Conservation (phyloP, 2,329 filamentous ascomycete species). For the Ampelomyces quisqualis region DNA sequence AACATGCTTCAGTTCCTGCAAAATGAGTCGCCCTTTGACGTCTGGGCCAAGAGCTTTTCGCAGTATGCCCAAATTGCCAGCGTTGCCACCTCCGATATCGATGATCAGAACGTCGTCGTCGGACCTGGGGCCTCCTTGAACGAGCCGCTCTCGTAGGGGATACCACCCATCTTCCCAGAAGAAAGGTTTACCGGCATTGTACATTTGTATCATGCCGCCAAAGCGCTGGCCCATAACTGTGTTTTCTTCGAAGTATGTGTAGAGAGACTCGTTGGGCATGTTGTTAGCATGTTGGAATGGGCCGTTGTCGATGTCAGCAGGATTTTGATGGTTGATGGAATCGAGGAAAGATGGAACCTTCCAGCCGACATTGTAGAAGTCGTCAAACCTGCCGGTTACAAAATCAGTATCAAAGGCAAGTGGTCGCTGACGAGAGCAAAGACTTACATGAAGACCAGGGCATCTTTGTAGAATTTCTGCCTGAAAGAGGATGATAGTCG, state of each 20-base stretch:
- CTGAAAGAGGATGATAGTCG: constrained; percentile 10
- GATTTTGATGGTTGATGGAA: constrained; percentile 9
- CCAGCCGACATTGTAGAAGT: constrained; percentile 14
- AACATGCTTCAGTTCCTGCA: constrained; percentile 17
- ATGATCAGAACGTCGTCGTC: constrained; percentile 8
- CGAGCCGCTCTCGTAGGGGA: constrained; percentile 7
- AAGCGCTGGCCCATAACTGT: constrained; percentile 9
- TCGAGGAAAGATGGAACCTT: constrained; percentile 11
- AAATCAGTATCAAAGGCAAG: not conserved
- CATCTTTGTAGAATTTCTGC: constrained; percentile 12
- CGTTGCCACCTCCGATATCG: constrained; percentile 7
- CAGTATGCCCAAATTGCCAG: constrained; percentile 5
- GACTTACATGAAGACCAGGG: constrained; percentile 7
- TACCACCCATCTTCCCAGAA: constrained; percentile 11
- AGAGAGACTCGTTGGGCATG: constrained; percentile 5
- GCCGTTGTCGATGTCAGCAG: constrained; percentile 8
- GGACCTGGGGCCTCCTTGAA: constrained; percentile 4
- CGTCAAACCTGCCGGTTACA: constrained; percentile 5
- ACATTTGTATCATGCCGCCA: constrained; percentile 13
- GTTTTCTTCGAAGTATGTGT: constrained; percentile 10
- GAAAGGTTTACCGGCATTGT: constrained; percentile 12
- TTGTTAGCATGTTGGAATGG: constrained; percentile 10
- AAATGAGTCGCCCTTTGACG: constrained; percentile 9
- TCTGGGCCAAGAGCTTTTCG: constrained; percentile 6
- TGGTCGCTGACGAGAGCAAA: not conserved